Percentiles rank a stretch among this genome's conserved stretches.
Evolutionary conservation across 306 rosid species (phyloP).

Genomic region (Psophocarpus tetragonolobus): DNA sequence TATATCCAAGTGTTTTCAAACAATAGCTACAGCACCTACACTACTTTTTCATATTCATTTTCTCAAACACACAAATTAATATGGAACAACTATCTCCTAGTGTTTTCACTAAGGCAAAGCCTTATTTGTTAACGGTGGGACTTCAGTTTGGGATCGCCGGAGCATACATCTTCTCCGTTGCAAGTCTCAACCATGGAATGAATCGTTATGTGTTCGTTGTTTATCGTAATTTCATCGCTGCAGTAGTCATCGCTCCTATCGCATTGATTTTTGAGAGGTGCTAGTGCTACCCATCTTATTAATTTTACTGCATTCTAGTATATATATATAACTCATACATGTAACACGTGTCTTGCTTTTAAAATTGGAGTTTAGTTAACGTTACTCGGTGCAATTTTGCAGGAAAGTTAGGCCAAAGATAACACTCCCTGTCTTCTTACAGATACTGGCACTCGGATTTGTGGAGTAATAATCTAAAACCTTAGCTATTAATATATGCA

Average conservation of each 20-base stretch:
- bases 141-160: slow-evolving; percentile 73
- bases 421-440: slow-evolving; percentile 54
- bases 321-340: background rate
- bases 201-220: slow-evolving; percentile 65
- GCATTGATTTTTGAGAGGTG: slow-evolving; percentile 69
- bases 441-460: slow-evolving; percentile 61
- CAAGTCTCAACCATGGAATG: slow-evolving; percentile 61
- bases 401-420: slow-evolving; percentile 79
- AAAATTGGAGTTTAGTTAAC: background rate
- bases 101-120: slow-evolving; percentile 48
- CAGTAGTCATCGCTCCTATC: slow-evolving; percentile 61
- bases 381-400: slow-evolving; percentile 21
- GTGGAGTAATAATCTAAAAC: slow-evolving; percentile 57
- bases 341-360: background rate
- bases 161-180: slow-evolving; percentile 51
- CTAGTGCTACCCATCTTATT: background rate
- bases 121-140: slow-evolving; percentile 56
- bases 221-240: slow-evolving; percentile 65
- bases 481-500: background rate
- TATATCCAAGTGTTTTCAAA: background rate
- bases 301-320: background rate
- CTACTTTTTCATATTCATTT: background rate
- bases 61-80: background rate
- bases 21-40: no score
- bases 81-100: slow-evolving; percentile 10